phyloP scores from a whole-genome alignment of 176 grass and related monocot species.

The Guadua angustifolia region DNA sequence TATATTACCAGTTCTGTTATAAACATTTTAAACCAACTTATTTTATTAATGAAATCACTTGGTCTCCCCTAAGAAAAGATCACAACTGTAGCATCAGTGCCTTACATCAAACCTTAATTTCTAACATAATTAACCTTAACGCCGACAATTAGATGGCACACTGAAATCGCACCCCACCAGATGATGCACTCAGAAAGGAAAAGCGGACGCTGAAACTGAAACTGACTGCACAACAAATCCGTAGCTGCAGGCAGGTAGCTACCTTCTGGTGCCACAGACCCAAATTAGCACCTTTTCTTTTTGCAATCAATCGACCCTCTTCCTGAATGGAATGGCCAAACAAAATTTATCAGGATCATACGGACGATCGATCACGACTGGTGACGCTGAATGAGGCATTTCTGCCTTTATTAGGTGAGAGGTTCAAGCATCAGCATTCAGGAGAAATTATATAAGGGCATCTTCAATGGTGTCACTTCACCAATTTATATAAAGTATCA shows the following conservation, averaged over 20 bases:
- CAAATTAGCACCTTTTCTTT: background rate
- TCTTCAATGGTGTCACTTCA: too few relatives aligned
- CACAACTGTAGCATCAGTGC: background rate
- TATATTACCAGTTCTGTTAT: background rate
- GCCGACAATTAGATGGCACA: background rate
- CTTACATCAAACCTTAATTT: background rate
- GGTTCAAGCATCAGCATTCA: constrained; percentile 25
- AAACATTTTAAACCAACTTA: too few relatives aligned
- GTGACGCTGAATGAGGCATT: background rate
- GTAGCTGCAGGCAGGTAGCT: background rate
- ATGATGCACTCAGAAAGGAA: background rate
- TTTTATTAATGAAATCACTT: too few relatives aligned
- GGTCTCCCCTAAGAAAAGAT: too few relatives aligned
- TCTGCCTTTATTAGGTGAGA: constrained; percentile 25
- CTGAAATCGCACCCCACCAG: background rate
- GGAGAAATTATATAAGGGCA: background rate
- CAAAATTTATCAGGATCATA: background rate
- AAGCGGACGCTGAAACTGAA: constrained; percentile 38
- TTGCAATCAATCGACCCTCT: background rate
- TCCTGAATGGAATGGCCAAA: background rate
- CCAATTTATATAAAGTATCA: too few relatives aligned
- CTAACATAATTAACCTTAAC: background rate
- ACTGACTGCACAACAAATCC: constrained; percentile 41
- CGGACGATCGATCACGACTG: background rate
- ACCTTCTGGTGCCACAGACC: background rate